Conservation (phyloP, 345 rosid genomes). For the Moricandia arvensis region DNA sequence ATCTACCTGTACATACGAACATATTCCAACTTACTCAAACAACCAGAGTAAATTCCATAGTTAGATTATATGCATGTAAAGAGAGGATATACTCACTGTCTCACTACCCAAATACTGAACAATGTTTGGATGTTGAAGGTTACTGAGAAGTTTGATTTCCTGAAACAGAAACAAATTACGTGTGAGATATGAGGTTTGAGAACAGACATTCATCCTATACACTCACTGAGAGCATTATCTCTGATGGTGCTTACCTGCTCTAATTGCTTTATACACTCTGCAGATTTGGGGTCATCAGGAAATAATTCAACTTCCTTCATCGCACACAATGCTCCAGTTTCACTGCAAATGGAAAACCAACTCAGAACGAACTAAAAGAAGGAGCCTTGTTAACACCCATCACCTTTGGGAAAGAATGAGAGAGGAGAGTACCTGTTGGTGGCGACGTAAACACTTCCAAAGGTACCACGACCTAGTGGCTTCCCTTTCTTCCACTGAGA, state of each 20-base stretch:
- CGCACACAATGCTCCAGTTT: constrained; percentile 97
- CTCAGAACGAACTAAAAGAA: not conserved
- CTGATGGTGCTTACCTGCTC: constrained; percentile 56
- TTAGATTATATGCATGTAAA: constrained; percentile 9
- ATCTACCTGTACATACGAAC: constrained; percentile 52
- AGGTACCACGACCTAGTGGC: constrained; percentile 95
- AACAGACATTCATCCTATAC: not conserved
- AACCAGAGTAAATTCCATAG: not conserved
- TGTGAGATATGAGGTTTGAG: not conserved
- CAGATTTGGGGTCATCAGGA: constrained; percentile 91
- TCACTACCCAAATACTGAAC: constrained; percentile 99
- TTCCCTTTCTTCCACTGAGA: constrained; percentile 87
- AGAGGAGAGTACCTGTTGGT: constrained; percentile 59
- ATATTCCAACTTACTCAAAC: constrained; percentile 12
- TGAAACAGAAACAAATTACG: constrained; percentile 32
- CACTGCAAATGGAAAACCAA: constrained; percentile 43
- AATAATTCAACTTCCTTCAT: constrained; percentile 94
- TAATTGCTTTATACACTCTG: constrained; percentile 78
- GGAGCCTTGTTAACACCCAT: not conserved
- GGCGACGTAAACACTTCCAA: constrained; percentile 94
- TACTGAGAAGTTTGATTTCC: constrained; percentile 94
- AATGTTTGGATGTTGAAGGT: constrained; percentile 86
- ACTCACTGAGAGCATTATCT: not conserved
- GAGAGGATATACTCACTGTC: constrained; percentile 60
- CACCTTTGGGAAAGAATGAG: not conserved